Evolutionary conservation across 1,284 basidiomycete genomes (phyloP).

Genomic region (Quambalaria eucalypti): DNA sequence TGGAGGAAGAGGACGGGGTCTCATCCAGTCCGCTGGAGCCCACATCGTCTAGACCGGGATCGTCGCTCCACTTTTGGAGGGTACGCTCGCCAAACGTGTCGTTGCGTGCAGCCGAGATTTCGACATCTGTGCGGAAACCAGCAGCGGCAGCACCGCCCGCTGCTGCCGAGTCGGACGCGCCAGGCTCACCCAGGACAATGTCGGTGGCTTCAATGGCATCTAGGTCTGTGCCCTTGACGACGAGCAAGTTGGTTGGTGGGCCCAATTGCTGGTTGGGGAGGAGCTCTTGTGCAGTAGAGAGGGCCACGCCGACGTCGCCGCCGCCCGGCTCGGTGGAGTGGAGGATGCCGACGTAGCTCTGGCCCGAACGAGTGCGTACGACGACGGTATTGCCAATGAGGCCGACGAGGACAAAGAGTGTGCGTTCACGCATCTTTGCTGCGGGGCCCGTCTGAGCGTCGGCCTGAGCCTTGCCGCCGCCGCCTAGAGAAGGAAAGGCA

Average conservation of each 20-base stretch:
- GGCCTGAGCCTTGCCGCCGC: too few species aligned
- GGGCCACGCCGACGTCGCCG: conserved; percentile 27
- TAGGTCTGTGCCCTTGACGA: conserved; percentile 30
- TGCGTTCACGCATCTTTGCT: conserved; percentile 20
- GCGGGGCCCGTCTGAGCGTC: not conserved
- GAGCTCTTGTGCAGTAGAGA: conserved; percentile 31
- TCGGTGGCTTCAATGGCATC: conserved; percentile 26
- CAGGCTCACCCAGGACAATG: conserved; percentile 24
- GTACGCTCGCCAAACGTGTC: conserved; percentile 24
- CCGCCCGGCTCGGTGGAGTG: conserved; percentile 15
- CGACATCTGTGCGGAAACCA: conserved; percentile 36
- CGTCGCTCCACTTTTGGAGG: conserved; percentile 35
- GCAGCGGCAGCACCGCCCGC: not conserved
- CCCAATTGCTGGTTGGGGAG: conserved; percentile 18
- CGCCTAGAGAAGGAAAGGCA: not conserved
- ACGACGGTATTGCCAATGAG: conserved; percentile 30
- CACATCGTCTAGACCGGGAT: conserved; percentile 25
- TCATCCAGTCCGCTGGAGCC: conserved; percentile 20
- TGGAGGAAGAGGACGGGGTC: conserved; percentile 3
- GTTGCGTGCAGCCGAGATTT: conserved; percentile 24
- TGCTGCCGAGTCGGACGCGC: conserved; percentile 22
- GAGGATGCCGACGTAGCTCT: conserved; percentile 37
- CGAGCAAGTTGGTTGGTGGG: conserved; percentile 19
- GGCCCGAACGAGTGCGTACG: conserved; percentile 27
- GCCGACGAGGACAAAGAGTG: conserved; percentile 27